Conservation (phyloP, 1,284 basidiomycete genomes). For the Ganoderma resinaceum region DNA sequence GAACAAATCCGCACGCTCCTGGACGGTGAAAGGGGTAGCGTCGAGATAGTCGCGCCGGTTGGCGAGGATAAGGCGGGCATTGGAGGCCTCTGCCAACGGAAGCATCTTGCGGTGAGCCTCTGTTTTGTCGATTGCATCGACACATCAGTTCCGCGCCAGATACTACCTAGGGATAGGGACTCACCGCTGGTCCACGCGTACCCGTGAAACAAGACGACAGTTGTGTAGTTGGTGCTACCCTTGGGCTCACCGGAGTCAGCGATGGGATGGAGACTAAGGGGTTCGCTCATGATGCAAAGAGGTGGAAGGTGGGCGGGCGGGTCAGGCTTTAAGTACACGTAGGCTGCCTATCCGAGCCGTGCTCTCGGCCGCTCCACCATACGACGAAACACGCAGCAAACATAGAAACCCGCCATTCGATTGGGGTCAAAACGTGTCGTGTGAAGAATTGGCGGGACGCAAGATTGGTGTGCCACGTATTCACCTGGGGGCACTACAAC, state of each 20-base stretch:
- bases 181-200: conserved; percentile 35
- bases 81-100: not conserved
- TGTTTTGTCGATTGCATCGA: not conserved
- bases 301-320: no score
- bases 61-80: conserved; percentile 18
- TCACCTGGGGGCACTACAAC: no score
- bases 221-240: conserved; percentile 29
- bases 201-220: conserved; percentile 38
- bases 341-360: no score
- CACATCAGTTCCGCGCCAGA: not conserved
- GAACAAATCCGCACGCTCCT: conserved; percentile 27
- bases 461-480: no score
- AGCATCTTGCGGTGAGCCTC: not conserved
- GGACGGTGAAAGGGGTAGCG: conserved; percentile 6
- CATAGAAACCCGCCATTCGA: no score
- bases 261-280: not conserved
- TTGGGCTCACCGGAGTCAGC: conserved; percentile 5
- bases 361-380: no score
- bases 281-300: not conserved
- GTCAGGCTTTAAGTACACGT: no score
- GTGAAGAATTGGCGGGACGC: no score
- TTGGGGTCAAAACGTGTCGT: no score
- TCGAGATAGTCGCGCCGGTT: conserved; percentile 15
- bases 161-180: not conserved
- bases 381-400: no score